Conservation (phyloP, 2,329 filamentous ascomycete genomes). For the Aaosphaeria pasadenensis region DNA sequence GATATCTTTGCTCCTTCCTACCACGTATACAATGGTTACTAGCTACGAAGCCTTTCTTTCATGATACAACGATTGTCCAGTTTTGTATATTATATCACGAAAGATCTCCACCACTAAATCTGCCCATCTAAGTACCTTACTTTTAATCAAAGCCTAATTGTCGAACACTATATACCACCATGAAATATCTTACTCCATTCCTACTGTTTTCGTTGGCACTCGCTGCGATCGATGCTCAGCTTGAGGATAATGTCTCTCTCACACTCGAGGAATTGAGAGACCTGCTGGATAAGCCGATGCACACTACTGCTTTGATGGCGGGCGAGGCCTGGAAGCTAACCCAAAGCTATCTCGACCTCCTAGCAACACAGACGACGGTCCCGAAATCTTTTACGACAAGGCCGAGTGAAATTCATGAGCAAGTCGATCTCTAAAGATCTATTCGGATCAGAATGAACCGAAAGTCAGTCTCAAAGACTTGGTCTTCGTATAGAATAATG, state of each 20-base stretch:
- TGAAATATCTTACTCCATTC: background rate
- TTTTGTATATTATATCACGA: too few species aligned
- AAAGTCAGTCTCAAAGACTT: too few species aligned
- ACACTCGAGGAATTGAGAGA: conserved; percentile 1
- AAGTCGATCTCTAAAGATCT: conserved; percentile 1
- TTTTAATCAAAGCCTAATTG: background rate
- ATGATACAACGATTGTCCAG: too few species aligned
- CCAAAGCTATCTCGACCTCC: background rate
- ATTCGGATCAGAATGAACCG: background rate
- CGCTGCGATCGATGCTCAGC: conserved; percentile 3
- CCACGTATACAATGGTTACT: too few species aligned
- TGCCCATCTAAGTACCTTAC: background rate
- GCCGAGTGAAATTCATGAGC: conserved; percentile 1
- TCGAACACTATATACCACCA: background rate
- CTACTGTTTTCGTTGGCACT: background rate
- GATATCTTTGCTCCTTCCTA: too few species aligned
- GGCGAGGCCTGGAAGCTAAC: conserved; percentile 8
- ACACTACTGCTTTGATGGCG: conserved; percentile 14
- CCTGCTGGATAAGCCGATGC: conserved; percentile 11
- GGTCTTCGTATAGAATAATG: too few species aligned
- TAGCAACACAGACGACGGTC: background rate
- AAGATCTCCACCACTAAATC: background rate
- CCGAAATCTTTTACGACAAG: background rate
- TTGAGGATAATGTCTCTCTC: background rate
- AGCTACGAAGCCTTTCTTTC: too few species aligned